phyloP scores from a whole-genome alignment of 306 rosid genomes.

The Heteromeles arbutifolia region DNA sequence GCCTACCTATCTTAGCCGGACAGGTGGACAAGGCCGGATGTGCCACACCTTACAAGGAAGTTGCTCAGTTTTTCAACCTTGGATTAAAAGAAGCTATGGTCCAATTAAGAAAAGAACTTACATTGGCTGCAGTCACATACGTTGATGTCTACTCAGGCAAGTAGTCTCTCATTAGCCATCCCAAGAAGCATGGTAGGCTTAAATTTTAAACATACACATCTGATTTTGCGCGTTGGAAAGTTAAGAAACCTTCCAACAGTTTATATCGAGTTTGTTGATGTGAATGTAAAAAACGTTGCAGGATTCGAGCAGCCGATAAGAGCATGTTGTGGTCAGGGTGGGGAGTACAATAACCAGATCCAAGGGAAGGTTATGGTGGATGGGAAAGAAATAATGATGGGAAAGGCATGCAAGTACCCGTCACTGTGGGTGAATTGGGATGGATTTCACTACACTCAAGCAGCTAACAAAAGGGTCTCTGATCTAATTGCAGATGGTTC shows the following conservation, averaged over 20 bases:
- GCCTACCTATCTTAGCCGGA: slow-evolving; percentile 8
- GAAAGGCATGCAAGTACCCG: slow-evolving; percentile 44
- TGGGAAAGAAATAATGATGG: slow-evolving; percentile 23
- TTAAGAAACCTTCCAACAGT: too few species aligned
- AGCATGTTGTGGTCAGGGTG: slow-evolving; percentile 15
- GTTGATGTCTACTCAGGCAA: slow-evolving; percentile 69
- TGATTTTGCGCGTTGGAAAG: too few species aligned
- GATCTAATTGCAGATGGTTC: slow-evolving; percentile 41
- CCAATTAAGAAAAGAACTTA: slow-evolving; percentile 49
- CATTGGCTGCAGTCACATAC: slow-evolving; percentile 59
- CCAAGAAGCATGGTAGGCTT: slow-evolving; percentile 42
- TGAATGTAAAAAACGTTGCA: too few species aligned
- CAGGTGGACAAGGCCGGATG: slow-evolving; percentile 44
- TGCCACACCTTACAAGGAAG: slow-evolving; percentile 41
- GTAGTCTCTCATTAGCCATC: slow-evolving; percentile 56
- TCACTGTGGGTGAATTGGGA: slow-evolving; percentile 47
- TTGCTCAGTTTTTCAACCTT: slow-evolving; percentile 55
- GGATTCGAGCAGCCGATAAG: too few species aligned
- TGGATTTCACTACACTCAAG: slow-evolving; percentile 56
- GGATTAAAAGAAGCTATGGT: slow-evolving; percentile 26
- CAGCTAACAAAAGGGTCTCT: slow-evolving; percentile 43
- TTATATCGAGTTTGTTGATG: too few species aligned
- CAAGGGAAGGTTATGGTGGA: slow-evolving; percentile 10
- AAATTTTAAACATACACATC: too few species aligned
- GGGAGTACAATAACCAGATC: slow-evolving; percentile 20